Conservation (phyloP, 2,329 filamentous ascomycete species). For the Ceratocystis cacaofunesta region DNA sequence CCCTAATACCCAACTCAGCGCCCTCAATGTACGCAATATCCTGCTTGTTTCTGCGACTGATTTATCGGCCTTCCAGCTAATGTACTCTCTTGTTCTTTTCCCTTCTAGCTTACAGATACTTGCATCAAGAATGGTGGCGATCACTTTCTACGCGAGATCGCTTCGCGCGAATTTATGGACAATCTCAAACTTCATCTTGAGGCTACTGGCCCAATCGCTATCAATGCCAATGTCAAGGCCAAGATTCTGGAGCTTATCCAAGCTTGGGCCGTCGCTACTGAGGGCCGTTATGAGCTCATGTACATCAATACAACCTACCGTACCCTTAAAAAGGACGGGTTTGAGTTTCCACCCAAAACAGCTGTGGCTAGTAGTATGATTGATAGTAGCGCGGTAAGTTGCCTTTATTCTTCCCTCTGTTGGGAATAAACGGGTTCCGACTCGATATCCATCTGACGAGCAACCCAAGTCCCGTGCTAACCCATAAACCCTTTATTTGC, state of each 20-base stretch:
- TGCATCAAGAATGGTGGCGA: constrained; percentile 96
- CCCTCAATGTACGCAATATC: constrained; percentile 55
- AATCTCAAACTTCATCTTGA: constrained; percentile 83
- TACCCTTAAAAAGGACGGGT: constrained; percentile 59
- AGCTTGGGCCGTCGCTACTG: constrained; percentile 78
- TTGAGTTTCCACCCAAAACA: constrained; percentile 72
- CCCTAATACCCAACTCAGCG: constrained; percentile 87
- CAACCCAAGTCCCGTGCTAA: no score
- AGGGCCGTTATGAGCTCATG: constrained; percentile 64
- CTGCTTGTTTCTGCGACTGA: neutral
- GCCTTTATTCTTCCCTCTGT: neutral
- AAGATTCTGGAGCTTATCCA: constrained; percentile 93
- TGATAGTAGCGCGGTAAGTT: constrained; percentile 78
- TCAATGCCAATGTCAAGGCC: constrained; percentile 71
- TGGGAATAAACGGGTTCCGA: neutral
- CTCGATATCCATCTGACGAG: neutral
- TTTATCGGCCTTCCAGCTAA: neutral
- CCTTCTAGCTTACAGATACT: constrained; percentile 72
- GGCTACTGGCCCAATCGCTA: constrained; percentile 54
- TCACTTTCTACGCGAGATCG: constrained; percentile 90
- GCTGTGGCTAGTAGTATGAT: constrained; percentile 94
- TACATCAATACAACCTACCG: constrained; percentile 86
- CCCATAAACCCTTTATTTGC: neutral
- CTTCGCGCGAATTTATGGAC: constrained; percentile 96
- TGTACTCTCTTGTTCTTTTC: neutral